phyloP scores from a whole-genome alignment of 352 stramenopile genomes.

The Phytophthora fragariaefolia region DNA sequence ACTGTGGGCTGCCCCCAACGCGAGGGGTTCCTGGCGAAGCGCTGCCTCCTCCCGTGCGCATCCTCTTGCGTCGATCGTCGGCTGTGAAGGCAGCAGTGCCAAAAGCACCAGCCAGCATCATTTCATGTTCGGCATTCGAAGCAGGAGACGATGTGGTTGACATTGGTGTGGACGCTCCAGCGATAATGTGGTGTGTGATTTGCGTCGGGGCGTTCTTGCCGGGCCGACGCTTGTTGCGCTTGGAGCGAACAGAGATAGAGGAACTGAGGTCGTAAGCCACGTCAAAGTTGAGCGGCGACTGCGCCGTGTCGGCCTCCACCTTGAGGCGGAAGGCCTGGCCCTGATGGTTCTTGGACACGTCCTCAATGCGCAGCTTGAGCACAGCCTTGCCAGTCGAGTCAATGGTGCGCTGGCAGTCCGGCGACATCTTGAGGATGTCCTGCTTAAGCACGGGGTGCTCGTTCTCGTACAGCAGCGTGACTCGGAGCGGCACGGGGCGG shows the following conservation, averaged over 20 bases:
- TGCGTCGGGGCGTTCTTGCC: conserved; percentile 53
- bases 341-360: conserved; percentile 98
- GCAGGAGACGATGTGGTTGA: conserved; percentile 73
- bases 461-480: conserved; percentile 89
- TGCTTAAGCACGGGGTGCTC: conserved; percentile 94
- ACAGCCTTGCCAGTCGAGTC: conserved; percentile 82
- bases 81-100: conserved; percentile 54
- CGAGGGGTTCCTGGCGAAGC: conserved; percentile 38
- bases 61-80: conserved; percentile 75
- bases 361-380: conserved; percentile 94
- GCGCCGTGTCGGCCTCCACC: conserved; percentile 90
- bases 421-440: conserved; percentile 93
- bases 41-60: conserved; percentile 47
- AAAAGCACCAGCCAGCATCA: conserved; percentile 53
- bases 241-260: conserved; percentile 94
- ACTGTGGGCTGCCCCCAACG: conserved; percentile 35
- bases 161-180: conserved; percentile 64
- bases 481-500: conserved; percentile 73
- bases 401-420: conserved; percentile 87
- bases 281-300: conserved; percentile 89
- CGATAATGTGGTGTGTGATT: conserved; percentile 82
- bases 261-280: conserved; percentile 92
- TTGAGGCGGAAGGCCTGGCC: conserved; percentile 94
- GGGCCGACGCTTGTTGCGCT: conserved; percentile 93
- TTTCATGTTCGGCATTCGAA: conserved; percentile 72